phyloP scores from a whole-genome alignment of 2,329 filamentous ascomycete species.

The Stagonosporopsis vannaccii region DNA sequence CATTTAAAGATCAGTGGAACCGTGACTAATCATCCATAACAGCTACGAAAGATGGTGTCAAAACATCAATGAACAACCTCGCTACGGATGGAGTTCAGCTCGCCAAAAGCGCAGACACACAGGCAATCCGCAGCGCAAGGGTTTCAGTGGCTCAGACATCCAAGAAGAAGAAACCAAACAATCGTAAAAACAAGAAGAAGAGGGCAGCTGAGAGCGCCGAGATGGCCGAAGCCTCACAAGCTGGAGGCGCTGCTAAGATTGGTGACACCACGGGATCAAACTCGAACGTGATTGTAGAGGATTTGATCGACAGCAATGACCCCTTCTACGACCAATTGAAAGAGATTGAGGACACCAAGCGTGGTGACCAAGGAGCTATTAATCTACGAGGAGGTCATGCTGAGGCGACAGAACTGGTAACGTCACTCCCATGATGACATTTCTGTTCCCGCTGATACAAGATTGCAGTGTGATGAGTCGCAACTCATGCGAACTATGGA shows the following conservation, averaged over 20 bases:
- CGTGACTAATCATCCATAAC: background rate
- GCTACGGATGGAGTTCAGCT: background rate
- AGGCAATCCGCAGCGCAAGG: background rate
- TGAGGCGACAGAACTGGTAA: background rate
- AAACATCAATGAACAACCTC: background rate
- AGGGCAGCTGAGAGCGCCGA: background rate
- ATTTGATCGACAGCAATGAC: conserved; percentile 3
- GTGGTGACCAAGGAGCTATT: background rate
- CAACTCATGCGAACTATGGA: conserved; percentile 15
- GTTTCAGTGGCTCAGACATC: background rate
- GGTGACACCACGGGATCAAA: background rate
- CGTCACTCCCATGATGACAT: background rate
- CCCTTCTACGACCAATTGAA: conserved; percentile 5
- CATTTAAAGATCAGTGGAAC: too few relatives aligned
- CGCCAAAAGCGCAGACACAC: background rate
- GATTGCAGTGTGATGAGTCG: background rate
- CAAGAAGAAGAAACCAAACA: conserved; percentile 18
- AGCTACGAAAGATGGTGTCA: background rate
- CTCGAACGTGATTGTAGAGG: background rate
- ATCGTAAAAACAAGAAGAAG: conserved; percentile 14
- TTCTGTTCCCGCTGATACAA: background rate
- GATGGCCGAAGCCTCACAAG: background rate
- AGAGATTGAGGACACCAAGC: conserved; percentile 4
- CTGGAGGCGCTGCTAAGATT: background rate
- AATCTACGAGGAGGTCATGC: background rate